Conservation (phyloP, 129 eudicot genomes). For the Kitagawia praeruptora region DNA sequence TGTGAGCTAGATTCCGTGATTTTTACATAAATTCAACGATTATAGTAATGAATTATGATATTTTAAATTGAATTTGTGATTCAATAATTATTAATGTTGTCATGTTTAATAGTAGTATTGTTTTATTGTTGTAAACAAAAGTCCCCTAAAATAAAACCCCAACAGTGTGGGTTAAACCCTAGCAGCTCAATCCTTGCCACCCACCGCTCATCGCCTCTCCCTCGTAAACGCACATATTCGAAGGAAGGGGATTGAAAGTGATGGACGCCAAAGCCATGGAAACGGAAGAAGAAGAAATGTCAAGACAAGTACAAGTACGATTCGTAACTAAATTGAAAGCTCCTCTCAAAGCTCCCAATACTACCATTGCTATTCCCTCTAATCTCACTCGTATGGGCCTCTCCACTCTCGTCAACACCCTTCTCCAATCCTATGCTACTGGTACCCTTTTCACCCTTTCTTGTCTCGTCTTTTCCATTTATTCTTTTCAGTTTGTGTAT, state of each 20-base stretch:
- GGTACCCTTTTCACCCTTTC: neutral
- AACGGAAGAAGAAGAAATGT: constrained; percentile 37
- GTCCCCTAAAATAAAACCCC: neutral
- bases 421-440: constrained; percentile 55
- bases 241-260: too few relatives aligned
- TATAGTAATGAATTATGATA: too few relatives aligned
- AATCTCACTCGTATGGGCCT: constrained; percentile 76
- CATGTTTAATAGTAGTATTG: too few relatives aligned
- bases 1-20: too few relatives aligned
- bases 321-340: constrained; percentile 63
- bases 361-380: constrained; percentile 59
- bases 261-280: neutral
- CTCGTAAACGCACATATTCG: too few relatives aligned
- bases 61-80: too few relatives aligned
- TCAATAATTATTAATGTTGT: too few relatives aligned
- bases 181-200: neutral
- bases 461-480: too few relatives aligned
- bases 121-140: too few relatives aligned
- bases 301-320: constrained; percentile 65
- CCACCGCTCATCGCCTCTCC: too few relatives aligned
- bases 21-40: too few relatives aligned
- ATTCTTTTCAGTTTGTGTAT: neutral
- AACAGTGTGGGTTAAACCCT: neutral
- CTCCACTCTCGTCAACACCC: constrained; percentile 65
- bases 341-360: constrained; percentile 55